Evolutionary conservation across 1,284 basidiomycete genomes (phyloP), one percentile per base, ranked within the genome.

Genomic region (Apiotrichum porosum): DNA sequence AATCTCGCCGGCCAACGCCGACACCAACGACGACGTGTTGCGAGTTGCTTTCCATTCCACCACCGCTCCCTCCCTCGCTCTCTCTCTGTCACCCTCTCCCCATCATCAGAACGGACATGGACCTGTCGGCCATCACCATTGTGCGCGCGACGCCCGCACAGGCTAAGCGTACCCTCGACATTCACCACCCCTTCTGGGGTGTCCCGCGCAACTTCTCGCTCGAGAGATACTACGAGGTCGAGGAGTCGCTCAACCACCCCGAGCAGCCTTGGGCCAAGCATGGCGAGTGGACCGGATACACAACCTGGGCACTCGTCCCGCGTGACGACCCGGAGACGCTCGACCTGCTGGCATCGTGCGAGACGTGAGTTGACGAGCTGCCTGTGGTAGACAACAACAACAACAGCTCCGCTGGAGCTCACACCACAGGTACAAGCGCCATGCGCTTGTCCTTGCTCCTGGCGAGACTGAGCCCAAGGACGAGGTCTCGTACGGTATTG

Each of bases 311-410:
- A 0, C 52, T 66, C 6, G 64, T 66, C 0, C 52, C 45, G 19
- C 28, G 46, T 3, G 48, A 52, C 37, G 57, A 61, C 30, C 51
- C 44, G 1, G 47, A 50, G 3, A 62, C 60, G 4, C 35, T 22
- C 6, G 55, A 60, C 17, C 52, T 63, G 17, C 63, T 63, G 13
- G 57, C 62, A n/a, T 54, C 52, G 21, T 65, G 62, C 31, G 52
- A 57, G 36, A 66, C 62, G 63, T 65, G 24, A 41, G 61, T 54
- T 15, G 4, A 13, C 3, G 13, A 13, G 24, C 9, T 30, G 15
- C 12, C 13, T 17, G 9, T n/a, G 10, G n/a, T n/a, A n/a, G n/a
- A 28, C 26, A 12, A 28, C 8, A 28, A 28, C 6, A 12, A 6
- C 26, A 12, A 6, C 26, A 28, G 26, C 26, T 9, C 13, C 18